A percentile compares a stretch with the other conserved stretches of the same genome.
Evolutionary conservation across 768 basidiomycete species (phyloP).

Genomic region (Lyophyllum semitale): DNA sequence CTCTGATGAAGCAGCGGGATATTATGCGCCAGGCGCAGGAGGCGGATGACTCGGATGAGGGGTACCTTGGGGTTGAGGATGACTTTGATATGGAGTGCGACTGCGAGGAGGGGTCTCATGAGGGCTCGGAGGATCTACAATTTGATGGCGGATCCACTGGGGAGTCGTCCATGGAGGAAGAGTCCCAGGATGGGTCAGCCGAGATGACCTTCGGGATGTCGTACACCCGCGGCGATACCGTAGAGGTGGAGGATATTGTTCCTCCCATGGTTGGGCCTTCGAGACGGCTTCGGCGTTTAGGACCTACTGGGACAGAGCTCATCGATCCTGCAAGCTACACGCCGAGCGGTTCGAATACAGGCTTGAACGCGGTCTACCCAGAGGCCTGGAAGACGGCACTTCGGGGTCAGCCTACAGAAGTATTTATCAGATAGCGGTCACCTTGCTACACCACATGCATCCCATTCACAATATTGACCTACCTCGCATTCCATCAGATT

Average conservation of each 20-base stretch:
- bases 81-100: conserved; percentile 4
- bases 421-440: neutral
- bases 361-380: neutral
- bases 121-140: neutral
- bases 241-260: neutral
- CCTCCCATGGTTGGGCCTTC: neutral
- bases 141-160: neutral
- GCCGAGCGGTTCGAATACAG: neutral
- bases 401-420: conserved; percentile 1
- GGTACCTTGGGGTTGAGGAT: neutral
- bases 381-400: neutral
- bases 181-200: neutral
- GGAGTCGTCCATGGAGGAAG: neutral
- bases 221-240: neutral
- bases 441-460: too few species aligned
- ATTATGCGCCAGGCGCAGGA: neutral
- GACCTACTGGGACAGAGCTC: conserved; percentile 2
- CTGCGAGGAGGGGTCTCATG: neutral
- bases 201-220: neutral
- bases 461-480: too few species aligned
- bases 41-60: neutral
- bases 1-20: conserved; percentile 8
- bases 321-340: neutral
- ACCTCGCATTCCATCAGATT: neutral
- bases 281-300: neutral